Evolutionary conservation across 2,329 filamentous ascomycete genomes (phyloP).

Genomic region (Thelonectria blattea): DNA sequence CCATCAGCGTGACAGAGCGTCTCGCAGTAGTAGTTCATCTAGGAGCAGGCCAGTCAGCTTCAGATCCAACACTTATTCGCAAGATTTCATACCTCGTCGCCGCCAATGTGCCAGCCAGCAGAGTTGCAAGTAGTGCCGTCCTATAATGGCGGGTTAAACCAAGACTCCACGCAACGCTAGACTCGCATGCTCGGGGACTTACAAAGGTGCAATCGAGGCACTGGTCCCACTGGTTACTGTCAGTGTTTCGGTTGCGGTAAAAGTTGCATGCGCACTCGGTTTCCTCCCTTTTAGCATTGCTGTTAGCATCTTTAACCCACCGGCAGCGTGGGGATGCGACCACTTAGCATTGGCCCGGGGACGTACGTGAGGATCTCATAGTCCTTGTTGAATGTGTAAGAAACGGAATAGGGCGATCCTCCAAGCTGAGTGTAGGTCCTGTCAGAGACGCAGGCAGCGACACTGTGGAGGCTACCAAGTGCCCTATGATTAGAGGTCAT

Average conservation of each 20-base stretch:
- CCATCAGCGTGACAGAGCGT: background rate
- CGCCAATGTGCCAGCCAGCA: constrained; percentile 26
- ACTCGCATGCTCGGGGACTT: background rate
- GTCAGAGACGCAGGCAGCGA: too few species aligned
- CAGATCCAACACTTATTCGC: background rate
- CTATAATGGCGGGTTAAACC: background rate
- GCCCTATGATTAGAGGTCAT: too few species aligned
- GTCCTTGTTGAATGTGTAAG: too few species aligned
- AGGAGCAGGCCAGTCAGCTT: background rate
- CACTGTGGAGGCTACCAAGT: too few species aligned
- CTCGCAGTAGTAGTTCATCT: background rate
- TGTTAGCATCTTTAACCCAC: too few species aligned
- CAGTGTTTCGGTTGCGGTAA: constrained; percentile 21
- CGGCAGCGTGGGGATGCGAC: too few species aligned
- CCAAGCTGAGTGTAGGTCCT: too few species aligned
- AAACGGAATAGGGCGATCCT: too few species aligned
- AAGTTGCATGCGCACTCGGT: constrained; percentile 23
- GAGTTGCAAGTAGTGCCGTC: constrained; percentile 24
- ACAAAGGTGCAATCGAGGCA: constrained; percentile 29
- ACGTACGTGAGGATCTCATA: too few species aligned
- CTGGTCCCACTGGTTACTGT: constrained; percentile 20
- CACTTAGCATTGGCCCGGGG: too few species aligned
- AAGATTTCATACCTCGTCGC: constrained; percentile 24
- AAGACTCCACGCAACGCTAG: fast-evolving
- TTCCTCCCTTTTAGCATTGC: background rate